These are phyloP conservation scores for Ambrosiella cleistominuta DNA, from an alignment of 2,329 filamentous ascomycete genomes.

Conservation along the genomic window DNA sequence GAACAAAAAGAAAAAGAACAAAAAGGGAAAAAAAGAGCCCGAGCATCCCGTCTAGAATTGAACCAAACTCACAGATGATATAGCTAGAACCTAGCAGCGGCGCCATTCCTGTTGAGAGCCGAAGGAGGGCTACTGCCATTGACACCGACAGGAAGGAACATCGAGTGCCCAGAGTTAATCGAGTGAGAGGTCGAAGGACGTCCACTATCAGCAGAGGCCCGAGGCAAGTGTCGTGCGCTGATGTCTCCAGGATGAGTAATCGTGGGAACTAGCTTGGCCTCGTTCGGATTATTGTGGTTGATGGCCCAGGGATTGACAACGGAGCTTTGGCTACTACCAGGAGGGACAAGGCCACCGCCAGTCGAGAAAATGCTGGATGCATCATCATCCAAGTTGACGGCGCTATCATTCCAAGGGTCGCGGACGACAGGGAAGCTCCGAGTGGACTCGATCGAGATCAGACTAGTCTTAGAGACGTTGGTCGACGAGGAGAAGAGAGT, in stretches of 20 bases:
- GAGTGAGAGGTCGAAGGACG: conserved; percentile 90
- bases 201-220: conserved; percentile 77
- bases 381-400: conserved; percentile 82
- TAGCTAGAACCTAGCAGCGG: conserved; percentile 20
- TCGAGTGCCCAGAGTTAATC: conserved; percentile 43
- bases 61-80: no score
- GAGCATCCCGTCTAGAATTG: no score
- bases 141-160: conserved; percentile 80
- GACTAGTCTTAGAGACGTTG: conserved; percentile 84
- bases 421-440: conserved; percentile 79
- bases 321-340: conserved; percentile 10
- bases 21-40: no score
- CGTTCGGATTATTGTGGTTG: conserved; percentile 46
- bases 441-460: conserved; percentile 89
- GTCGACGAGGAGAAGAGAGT: conserved; percentile 85
- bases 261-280: conserved; percentile 41
- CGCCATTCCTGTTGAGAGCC: no score
- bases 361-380: conserved; percentile 11
- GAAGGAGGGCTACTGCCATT: conserved; percentile 21
- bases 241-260: conserved; percentile 60
- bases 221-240: conserved; percentile 67
- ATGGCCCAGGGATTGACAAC: conserved; percentile 38
- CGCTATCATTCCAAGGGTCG: conserved; percentile 96
- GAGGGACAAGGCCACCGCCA: conserved; percentile 7
- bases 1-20: no score